phyloP scores from a whole-genome alignment of 768 basidiomycete genomes.

The Mycena vulgaris region DNA sequence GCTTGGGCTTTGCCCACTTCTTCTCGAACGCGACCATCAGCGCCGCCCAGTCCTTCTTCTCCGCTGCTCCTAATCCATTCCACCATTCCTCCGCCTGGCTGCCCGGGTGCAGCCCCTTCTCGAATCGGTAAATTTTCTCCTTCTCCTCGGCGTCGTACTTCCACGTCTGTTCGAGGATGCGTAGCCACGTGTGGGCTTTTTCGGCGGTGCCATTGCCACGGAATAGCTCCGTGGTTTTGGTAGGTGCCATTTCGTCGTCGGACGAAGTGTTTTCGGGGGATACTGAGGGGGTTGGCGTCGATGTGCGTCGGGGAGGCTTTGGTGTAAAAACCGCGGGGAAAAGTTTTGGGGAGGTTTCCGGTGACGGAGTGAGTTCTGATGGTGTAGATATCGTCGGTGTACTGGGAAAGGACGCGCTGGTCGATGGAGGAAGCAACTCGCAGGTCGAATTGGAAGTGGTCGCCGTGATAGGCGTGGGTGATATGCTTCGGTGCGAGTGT shows the following conservation, averaged over 20 bases:
- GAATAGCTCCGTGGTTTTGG: constrained; percentile 16
- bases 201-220: constrained; percentile 14
- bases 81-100: constrained; percentile 15
- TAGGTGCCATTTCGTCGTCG: constrained; percentile 8
- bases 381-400: constrained; percentile 6
- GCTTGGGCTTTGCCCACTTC: constrained; percentile 18
- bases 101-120: constrained; percentile 6
- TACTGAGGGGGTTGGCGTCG: background rate
- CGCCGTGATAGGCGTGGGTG: too few relatives aligned
- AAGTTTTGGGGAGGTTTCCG: background rate
- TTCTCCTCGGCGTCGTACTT: constrained; percentile 10
- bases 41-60: constrained; percentile 2
- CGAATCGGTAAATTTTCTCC: constrained; percentile 6
- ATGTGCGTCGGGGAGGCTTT: background rate
- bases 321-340: constrained; percentile 2
- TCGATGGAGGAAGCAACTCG: too few relatives aligned
- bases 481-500: too few relatives aligned
- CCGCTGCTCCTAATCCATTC: background rate
- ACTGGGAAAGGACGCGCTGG: background rate
- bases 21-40: constrained; percentile 9
- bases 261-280: background rate
- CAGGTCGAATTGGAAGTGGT: background rate
- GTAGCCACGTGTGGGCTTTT: constrained; percentile 17
- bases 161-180: constrained; percentile 1
- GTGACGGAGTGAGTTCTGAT: background rate